Conservation (phyloP, 495 filamentous ascomycete genomes). For the Aspergillus biplanus region DNA sequence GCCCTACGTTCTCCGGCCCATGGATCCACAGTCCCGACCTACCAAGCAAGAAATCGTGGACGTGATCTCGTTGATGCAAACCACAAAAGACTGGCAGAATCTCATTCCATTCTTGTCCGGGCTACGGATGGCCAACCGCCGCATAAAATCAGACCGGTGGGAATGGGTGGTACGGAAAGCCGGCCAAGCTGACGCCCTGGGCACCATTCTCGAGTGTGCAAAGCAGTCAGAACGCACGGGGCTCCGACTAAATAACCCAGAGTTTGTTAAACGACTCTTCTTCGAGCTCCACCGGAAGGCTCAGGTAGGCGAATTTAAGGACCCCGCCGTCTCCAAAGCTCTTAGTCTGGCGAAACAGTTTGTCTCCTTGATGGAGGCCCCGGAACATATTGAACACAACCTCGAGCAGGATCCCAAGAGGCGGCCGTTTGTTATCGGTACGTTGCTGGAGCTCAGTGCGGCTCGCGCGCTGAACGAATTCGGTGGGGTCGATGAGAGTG, state of each 20-base stretch:
- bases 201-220: constrained; percentile 57
- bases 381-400: constrained; percentile 39
- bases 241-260: constrained; percentile 47
- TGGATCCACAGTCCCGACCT: constrained; percentile 46
- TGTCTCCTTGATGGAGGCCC: constrained; percentile 53
- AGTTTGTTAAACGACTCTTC: constrained; percentile 52
- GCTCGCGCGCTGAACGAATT: constrained; percentile 37
- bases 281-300: constrained; percentile 54
- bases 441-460: constrained; percentile 50
- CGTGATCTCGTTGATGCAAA: constrained; percentile 53
- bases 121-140: constrained; percentile 46
- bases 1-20: constrained; percentile 53
- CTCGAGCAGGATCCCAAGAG: constrained; percentile 34
- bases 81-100: constrained; percentile 62
- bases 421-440: constrained; percentile 46
- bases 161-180: constrained; percentile 47
- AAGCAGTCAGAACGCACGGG: constrained; percentile 51
- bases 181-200: constrained; percentile 41
- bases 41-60: constrained; percentile 34
- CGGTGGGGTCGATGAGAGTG: constrained; percentile 34
- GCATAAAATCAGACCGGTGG: constrained; percentile 32
- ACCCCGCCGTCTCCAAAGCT: constrained; percentile 34
- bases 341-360: constrained; percentile 52
- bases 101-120: constrained; percentile 62
- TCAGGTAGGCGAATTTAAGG: constrained; percentile 45